Base-by-base conservation (phyloP, 129 eudicot species). In the Arctium minus region DNA sequence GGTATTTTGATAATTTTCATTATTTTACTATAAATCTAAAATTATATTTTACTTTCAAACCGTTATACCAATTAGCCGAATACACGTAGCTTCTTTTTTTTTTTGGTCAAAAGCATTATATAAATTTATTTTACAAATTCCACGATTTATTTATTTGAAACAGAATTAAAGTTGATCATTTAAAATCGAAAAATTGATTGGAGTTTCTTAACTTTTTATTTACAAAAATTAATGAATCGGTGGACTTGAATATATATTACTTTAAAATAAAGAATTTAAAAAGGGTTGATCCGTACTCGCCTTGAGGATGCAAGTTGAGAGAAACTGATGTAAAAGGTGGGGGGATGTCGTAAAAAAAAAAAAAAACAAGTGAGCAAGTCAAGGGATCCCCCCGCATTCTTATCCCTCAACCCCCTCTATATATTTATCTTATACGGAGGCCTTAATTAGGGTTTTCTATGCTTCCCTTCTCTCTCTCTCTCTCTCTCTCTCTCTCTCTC, bases 381-480 rank as follows among this genome's bases (percentile, higher is more conserved):
- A 83, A 77, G 27, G 70, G 38, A 46, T 46, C 4, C 56, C 15
- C 15, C 56, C 56, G 3, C 12, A 12, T 50, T 50, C n/a, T 50
- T 50, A 50, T 3, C 62, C 46, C 44, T 70, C 15, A 35, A n/a
- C 44, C 27, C 5, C n/a, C 79, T 78, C 48, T 84, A 72, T 83
- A 78, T 76, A 82, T 69, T 37, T 68, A 50, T 32, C 76, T 33
- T 76, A 18, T 74, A 9, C 75, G 74, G 62, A 81, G 11, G 6
- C 13, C 79, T 69, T 22, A 22, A 22, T 38, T 84, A 78, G 86
- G 83, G 87, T 79, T 84, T 79, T 60, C 77, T 74, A 84, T n/a
- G 18, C 18, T 0, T 10, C 2, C 56, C 6, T 10, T 74, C 39
- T 70, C 74, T 70, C 37, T 50, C 35, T 12, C 82, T 71, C 74